A percentile compares a stretch with the other conserved stretches of the same genome.
These are phyloP conservation scores for Zopfia rhizophila DNA, from an alignment of 2,329 filamentous ascomycete species.

Conservation along the genomic window DNA sequence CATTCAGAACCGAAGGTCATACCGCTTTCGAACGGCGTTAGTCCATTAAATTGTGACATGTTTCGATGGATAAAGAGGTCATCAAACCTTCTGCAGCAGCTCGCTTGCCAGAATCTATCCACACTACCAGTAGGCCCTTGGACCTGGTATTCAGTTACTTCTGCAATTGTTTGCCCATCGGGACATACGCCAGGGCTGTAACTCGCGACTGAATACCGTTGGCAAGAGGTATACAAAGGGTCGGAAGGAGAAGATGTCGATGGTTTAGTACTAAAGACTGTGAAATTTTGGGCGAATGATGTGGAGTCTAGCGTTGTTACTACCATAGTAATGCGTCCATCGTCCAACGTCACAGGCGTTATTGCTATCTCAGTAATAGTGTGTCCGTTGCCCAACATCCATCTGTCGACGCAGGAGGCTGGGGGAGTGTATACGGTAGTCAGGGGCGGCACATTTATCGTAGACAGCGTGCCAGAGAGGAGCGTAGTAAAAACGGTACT, in stretches of 20 bases:
- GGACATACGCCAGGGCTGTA: slow-evolving; percentile 24
- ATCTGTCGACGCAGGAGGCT: slow-evolving; percentile 7
- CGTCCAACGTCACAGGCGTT: too few species aligned
- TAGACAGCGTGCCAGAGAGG: not conserved
- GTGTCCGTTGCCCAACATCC: slow-evolving; percentile 9
- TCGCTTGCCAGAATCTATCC: slow-evolving; percentile 13
- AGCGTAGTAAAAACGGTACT: slow-evolving; percentile 6
- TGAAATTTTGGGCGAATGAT: too few species aligned
- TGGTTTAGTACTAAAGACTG: too few species aligned
- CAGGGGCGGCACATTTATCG: not conserved
- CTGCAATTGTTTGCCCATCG: slow-evolving; percentile 10
- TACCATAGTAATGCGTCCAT: too few species aligned
- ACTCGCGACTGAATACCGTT: too few species aligned
- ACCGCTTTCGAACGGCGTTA: slow-evolving; percentile 7
- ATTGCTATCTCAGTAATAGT: too few species aligned
- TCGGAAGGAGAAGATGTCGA: too few species aligned
- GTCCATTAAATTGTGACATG: not conserved
- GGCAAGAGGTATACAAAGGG: too few species aligned
- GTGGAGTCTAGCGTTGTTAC: too few species aligned
- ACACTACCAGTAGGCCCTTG: too few species aligned
- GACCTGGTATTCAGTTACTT: slow-evolving; percentile 8
- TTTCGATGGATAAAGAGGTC: too few species aligned
- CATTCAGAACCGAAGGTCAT: slow-evolving; percentile 5
- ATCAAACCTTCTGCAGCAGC: slow-evolving; percentile 14
- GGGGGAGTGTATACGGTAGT: slow-evolving; percentile 5